Evolutionary conservation across 177 flowering plant species (phyloP), one percentile per base, ranked within the genome.

Genomic region (Telopea speciosissima): DNA sequence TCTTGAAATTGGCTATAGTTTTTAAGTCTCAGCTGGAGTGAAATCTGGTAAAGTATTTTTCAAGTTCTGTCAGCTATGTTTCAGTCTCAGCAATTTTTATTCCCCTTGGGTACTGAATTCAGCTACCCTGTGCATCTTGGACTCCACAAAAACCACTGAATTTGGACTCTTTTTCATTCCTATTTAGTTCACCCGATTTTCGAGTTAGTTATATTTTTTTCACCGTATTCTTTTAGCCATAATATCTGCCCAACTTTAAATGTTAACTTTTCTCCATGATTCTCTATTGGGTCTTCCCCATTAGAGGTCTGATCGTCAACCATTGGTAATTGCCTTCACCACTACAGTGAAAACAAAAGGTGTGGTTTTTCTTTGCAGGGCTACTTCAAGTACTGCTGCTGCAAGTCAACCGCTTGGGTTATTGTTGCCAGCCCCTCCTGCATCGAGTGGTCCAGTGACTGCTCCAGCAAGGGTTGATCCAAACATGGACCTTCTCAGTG

Each of bases 401-500:
- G 77, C 62, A 54, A 80, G 68, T 68, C 77, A 74, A 63, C 68
- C 83, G 69, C 70, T 74, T 31, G 78, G 81, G 42, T 64, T 83
- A 36, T 66, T 80, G 65, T 77, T 81, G 61, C 87, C 85, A 68
- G 80, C 73, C 19, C 80, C 87, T 63, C 61, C 76, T 25, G 24
- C 81, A 74, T 68, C 82, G 4, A 76, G 71, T 78, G 84, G 79
- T 25, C 70, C 76, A 22, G 69, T 64, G 72, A 67, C 76, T 45
- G 75, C 83, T 78, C 45, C 85, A 25, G 69, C 76, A 16, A 83
- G 74, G 66, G 80, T 76, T 60, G 81, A 81, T 70, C 88, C 91
- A 13, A 88, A 83, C 67, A 81, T 89, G 61, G 99, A 95, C 77
- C 90, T 95, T 68, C 87, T 95, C 63, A 89, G 99, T 73, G 97